Base-by-base conservation (phyloP, 306 rosid species). In the Glycyrrhiza uralensis region DNA sequence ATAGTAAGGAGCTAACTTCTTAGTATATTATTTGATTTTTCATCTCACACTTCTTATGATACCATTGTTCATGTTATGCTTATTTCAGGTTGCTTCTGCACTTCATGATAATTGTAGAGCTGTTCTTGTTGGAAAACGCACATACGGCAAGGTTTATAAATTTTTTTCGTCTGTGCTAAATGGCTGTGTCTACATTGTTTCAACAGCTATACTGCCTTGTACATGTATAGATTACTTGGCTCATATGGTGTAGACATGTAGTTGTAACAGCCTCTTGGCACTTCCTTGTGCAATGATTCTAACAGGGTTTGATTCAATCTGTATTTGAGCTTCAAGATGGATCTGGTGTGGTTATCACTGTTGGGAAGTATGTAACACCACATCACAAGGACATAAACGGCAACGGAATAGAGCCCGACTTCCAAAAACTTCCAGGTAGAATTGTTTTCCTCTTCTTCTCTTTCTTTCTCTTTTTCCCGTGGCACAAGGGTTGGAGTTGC, bases 81-180 rank as follows among this genome's bases (percentile, higher is more conserved):
- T 58, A 60, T 87, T 86, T 64, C 92, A 93, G 98, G 99, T 94
- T 89, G 99, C 99, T 82, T 94, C 97, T 19, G 87, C 98, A n/a
- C 85, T 91, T 72, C 96, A 91, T 78, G 98, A 91, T 79, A 94
- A 94, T 49, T 94, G 97, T 76, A 94, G 84, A 85, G 98, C 96
- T 41, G 95, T 89, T 83, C 96, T 94, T 32, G 98, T 94, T 67
- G 99, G 99, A 30, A 89, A 89, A 76, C 90, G 86, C 75, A 94
- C 99, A 69, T 91, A 72, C 22, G 99, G 99, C 79, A 94, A 94
- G 99, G 99, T 94, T 51, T 54, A 59, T 75, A 50, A 41, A 38
- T 76, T 24, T 51, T 66, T 42, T 36, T 78, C 18, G 9, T 30
- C 20, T 44, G n/a, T 15, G 26, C n/a, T 35, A n/a, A 49, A 66